These are phyloP conservation scores for Kingdonia uniflora DNA, from an alignment of 164 flowering plant genomes.

Conservation along the genomic window DNA sequence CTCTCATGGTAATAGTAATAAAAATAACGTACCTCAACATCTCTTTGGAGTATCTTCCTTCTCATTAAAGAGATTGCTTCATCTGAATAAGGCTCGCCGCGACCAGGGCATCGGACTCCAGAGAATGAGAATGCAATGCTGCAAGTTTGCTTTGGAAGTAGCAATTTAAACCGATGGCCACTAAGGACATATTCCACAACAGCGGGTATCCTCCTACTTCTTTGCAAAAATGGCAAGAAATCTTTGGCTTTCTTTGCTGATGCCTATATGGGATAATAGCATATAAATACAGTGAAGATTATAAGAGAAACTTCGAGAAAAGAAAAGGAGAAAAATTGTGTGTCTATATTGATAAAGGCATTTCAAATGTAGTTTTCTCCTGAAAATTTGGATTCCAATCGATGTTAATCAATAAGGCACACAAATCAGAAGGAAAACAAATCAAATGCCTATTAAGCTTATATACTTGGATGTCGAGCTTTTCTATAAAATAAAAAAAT, in stretches of 20 bases:
- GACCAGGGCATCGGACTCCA: constrained; percentile 97
- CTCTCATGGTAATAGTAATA: not conserved
- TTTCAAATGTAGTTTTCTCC: too few relatives aligned
- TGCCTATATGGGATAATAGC: constrained; percentile 25
- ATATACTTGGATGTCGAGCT: too few relatives aligned
- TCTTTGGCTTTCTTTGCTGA: constrained; percentile 80
- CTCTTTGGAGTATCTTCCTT: constrained; percentile 92
- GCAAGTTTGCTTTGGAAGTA: constrained; percentile 93
- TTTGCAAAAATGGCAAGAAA: constrained; percentile 79
- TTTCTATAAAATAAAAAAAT: too few relatives aligned
- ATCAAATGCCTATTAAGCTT: too few relatives aligned
- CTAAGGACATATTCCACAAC: constrained; percentile 95
- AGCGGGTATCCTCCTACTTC: constrained; percentile 71
- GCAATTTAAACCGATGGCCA: constrained; percentile 90
- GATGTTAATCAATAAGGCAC: too few relatives aligned
- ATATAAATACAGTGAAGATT: too few relatives aligned
- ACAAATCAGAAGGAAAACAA: too few relatives aligned
- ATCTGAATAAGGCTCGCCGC: constrained; percentile 79
- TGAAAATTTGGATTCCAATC: too few relatives aligned
- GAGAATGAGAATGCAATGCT: constrained; percentile 91
- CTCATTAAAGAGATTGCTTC: constrained; percentile 97
- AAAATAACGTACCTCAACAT: constrained; percentile 68
- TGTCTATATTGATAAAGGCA: too few relatives aligned
- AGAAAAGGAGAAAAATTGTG: too few relatives aligned
- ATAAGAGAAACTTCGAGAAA: too few relatives aligned